Percentiles rank a stretch among this genome's conserved stretches.
phyloP scores from a whole-genome alignment of 495 filamentous ascomycete species.

The Penicillium diatomitis region DNA sequence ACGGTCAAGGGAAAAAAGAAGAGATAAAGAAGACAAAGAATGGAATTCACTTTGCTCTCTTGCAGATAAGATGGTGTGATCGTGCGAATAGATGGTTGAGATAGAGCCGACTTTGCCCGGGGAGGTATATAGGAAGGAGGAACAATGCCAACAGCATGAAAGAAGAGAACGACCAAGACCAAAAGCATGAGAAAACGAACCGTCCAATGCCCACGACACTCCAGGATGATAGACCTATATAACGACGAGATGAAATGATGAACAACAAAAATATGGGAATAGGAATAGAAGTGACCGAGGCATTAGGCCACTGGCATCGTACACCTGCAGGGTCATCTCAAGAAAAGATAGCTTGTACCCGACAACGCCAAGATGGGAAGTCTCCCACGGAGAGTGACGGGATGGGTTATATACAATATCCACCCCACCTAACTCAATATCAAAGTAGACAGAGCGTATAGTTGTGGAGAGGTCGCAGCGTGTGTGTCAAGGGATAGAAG shows the following conservation, averaged over 20 bases:
- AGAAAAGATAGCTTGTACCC: conserved; percentile 3
- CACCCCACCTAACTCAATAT: background rate
- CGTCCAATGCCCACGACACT: conserved; percentile 31
- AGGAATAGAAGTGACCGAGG: conserved; percentile 14
- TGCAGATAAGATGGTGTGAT: background rate
- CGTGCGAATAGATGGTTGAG: background rate
- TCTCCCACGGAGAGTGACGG: background rate
- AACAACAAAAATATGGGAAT: conserved; percentile 10
- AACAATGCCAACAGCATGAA: conserved; percentile 4
- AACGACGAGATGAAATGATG: conserved; percentile 11
- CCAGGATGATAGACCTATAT: conserved; percentile 8
- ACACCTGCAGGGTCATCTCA: conserved; percentile 17
- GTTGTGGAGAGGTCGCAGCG: no score
- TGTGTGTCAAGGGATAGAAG: no score
- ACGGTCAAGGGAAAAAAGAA: conserved; percentile 6
- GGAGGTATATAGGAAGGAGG: background rate
- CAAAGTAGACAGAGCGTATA: no score
- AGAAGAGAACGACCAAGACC: background rate
- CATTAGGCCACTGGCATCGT: conserved; percentile 28
- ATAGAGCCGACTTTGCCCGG: no score
- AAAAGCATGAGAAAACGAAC: conserved; percentile 6
- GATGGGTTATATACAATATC: conserved; percentile 10
- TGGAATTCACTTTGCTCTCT: background rate
- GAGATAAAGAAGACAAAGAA: conserved; percentile 4
- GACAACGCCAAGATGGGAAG: conserved; percentile 1